Conservation (phyloP, 1,284 basidiomycete genomes). For the Apiotrichum laibachii region DNA sequence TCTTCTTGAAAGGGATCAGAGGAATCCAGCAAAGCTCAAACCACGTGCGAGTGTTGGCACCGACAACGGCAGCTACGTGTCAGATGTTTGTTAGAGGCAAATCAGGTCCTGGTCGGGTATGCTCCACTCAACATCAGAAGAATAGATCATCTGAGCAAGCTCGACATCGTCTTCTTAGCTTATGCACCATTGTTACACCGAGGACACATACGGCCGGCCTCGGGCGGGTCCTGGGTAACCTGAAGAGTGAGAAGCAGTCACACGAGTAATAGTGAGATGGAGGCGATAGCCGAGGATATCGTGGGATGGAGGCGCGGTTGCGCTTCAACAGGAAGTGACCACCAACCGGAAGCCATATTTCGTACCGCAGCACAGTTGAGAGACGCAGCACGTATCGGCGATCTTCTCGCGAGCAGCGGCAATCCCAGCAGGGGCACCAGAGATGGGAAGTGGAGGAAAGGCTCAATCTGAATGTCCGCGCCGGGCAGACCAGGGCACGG, state of each 20-base stretch:
- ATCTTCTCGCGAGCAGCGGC: not conserved
- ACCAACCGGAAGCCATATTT: not conserved
- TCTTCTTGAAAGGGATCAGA: conserved; percentile 42
- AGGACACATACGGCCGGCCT: conserved; percentile 39
- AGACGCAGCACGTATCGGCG: not conserved
- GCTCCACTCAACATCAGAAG: no score
- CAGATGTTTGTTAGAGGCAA: not conserved
- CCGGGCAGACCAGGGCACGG: not conserved
- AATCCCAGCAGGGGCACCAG: not conserved
- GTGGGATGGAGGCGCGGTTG: not conserved
- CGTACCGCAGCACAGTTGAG: not conserved
- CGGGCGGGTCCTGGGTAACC: conserved; percentile 7
- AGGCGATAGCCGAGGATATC: not conserved
- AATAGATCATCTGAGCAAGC: no score
- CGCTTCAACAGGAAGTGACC: no score
- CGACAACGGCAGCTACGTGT: conserved; percentile 25
- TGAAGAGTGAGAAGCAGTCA: not conserved
- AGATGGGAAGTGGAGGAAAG: not conserved
- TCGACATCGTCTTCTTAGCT: no score
- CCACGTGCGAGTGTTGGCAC: conserved; percentile 36
- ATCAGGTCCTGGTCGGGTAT: no score
- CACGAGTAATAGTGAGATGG: not conserved
- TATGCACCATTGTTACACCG: conserved; percentile 44
- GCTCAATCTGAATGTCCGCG: no score
- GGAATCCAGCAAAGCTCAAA: conserved; percentile 49